A percentile compares a stretch with the other conserved stretches of the same genome.
These are phyloP conservation scores for Phalaenopsis hybrid DNA, from an alignment of 116 monocot genomes.

Conservation along the genomic window DNA sequence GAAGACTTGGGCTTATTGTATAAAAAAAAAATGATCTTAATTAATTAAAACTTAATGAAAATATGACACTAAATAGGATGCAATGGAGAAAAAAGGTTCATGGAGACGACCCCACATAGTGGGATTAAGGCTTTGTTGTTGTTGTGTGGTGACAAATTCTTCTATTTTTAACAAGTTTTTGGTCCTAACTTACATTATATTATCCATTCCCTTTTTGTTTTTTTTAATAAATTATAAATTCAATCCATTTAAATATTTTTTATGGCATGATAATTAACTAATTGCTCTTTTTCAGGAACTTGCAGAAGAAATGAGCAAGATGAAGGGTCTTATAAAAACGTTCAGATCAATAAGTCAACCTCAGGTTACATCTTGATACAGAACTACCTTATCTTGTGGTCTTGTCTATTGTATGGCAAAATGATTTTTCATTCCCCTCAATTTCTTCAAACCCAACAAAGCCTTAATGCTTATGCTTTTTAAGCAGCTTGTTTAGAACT, in stretches of 20 bases:
- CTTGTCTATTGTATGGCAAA: not conserved
- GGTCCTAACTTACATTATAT: not conserved
- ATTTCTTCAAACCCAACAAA: not conserved
- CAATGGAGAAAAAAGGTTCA: too few relatives aligned
- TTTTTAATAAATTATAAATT: not conserved
- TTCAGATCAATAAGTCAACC: not conserved
- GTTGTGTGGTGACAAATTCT: not conserved
- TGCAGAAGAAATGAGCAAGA: slow-evolving; percentile 3
- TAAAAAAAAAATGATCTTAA: too few relatives aligned
- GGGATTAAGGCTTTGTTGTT: too few relatives aligned
- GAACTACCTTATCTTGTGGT: not conserved
- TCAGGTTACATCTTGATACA: not conserved
- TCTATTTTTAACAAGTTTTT: not conserved
- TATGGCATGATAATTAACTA: not conserved
- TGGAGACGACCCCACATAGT: too few relatives aligned
- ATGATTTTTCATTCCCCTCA: not conserved
- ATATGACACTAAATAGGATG: too few relatives aligned
- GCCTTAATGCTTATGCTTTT: too few relatives aligned
- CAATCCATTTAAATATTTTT: not conserved
- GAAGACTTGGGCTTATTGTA: too few relatives aligned
- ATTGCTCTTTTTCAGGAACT: not conserved
- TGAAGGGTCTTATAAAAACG: not conserved
- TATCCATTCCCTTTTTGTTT: not conserved
- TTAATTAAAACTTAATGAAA: too few relatives aligned
- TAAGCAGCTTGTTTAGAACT: too few relatives aligned